Percentiles rank a stretch among this genome's conserved stretches.
phyloP scores from a whole-genome alignment of 345 rosid genomes.

The Moricandia moricandioides region DNA sequence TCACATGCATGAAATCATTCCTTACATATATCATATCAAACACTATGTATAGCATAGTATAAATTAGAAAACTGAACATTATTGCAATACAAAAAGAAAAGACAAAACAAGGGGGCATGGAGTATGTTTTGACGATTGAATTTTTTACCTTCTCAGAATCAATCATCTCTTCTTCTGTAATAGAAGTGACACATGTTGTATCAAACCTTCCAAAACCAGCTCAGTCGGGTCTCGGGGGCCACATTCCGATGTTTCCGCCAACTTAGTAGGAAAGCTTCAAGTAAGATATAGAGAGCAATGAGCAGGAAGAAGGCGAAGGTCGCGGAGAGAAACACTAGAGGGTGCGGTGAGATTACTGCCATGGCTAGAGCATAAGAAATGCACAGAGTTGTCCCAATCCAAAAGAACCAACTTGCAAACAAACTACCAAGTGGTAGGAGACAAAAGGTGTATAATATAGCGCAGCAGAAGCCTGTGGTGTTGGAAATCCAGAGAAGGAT shows the following conservation, averaged over 20 bases:
- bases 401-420: not conserved
- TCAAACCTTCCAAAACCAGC: constrained; percentile 17
- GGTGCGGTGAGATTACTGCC: constrained; percentile 16
- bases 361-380: constrained; percentile 21
- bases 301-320: not conserved
- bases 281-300: not conserved
- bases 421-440: constrained; percentile 1
- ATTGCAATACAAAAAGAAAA: not conserved
- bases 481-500: constrained; percentile 19
- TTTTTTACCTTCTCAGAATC: not conserved
- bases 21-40: not conserved
- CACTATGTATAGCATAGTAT: not conserved
- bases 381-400: not conserved
- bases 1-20: not conserved
- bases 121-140: not conserved
- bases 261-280: not conserved
- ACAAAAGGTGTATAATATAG: constrained; percentile 23
- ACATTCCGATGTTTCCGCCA: not conserved
- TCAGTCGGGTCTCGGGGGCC: not conserved
- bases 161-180: not conserved
- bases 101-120: not conserved
- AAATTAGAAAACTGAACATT: not conserved
- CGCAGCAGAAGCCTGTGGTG: constrained; percentile 18
- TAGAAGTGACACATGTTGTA: not conserved
- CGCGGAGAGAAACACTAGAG: not conserved